Evolutionary conservation across 179 eudicot genomes (phyloP), one percentile per base, ranked within the genome.

Genomic region (Beta corolliflora): DNA sequence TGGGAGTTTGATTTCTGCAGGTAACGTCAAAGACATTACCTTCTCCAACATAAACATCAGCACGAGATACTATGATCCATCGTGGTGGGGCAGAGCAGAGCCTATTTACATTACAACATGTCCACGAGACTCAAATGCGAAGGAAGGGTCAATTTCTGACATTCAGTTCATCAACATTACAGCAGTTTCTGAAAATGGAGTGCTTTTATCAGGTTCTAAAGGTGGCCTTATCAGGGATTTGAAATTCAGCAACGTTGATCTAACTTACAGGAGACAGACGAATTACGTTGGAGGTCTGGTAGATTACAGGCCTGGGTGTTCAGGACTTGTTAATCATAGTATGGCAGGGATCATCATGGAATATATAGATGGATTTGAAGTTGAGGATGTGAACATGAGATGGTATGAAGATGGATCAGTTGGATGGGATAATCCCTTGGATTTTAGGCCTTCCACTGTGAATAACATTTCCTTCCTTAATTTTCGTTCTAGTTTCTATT

Each of bases 51-150:
- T 95, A 58, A 92, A 94, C 76, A 92, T 95, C 87, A 91, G 85
- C 79, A 95, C 98, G 31, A 94, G 97, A 77, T 95, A 92, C 84
- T 95, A 95, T 8, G 91, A 95, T 84, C 93, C 91, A 16, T 94
- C 94, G 68, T 96, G 99, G 99, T 96, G 99, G 99, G 99, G 99
- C 50, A 89, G 99, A 85, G 98, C 98, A 14, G 99, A 96, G 75
- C 98, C 99, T 12, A 91, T 96, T n/a, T 96, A 94, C 67, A 78
- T 96, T 63, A 96, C 99, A 53, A 90, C 98, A 61, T 96, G 99
- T 78, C 96, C 97, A 63, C 85, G 99, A 21, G 48, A 87, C 85
- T 13, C 67, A 46, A 71, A 80, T 23, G 78, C 92, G 16, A 91
- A 77, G 63, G 81, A 91, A 46, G 99, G 99, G 21, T 86, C 92